A percentile compares a stretch with the other conserved stretches of the same genome.
Conservation (phyloP, 768 basidiomycete species). For the Amylocystis lapponica region DNA sequence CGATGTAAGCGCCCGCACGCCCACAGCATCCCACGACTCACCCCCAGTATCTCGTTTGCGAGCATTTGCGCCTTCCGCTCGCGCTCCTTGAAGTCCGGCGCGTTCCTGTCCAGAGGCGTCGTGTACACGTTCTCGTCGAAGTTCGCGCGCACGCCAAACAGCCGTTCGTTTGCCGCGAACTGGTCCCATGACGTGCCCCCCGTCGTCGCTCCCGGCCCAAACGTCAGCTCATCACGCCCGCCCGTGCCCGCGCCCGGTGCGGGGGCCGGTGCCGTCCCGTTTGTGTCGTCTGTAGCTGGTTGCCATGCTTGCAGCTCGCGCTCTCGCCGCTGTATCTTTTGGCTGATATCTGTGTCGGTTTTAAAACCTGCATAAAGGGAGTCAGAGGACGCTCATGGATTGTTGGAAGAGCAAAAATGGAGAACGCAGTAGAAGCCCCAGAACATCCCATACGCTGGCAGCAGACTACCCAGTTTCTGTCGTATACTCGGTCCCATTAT, state of each 20-base stretch:
- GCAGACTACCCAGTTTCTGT: not conserved
- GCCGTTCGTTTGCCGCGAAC: conserved; percentile 86
- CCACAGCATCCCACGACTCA: conserved; percentile 34
- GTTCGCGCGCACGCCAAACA: conserved; percentile 86
- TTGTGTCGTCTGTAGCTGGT: conserved; percentile 29
- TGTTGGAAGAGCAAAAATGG: not conserved
- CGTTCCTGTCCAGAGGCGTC: conserved; percentile 82
- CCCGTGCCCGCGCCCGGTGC: conserved; percentile 6
- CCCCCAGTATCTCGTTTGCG: conserved; percentile 87
- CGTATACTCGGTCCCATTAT: not conserved
- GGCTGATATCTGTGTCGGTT: conserved; percentile 75
- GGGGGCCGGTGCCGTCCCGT: conserved; percentile 21
- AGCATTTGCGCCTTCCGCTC: conserved; percentile 84
- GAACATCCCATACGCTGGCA: not conserved
- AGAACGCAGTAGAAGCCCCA: not conserved
- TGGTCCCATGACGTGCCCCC: conserved; percentile 72
- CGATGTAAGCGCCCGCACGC: not conserved
- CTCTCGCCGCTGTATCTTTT: conserved; percentile 50
- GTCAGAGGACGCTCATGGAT: not conserved
- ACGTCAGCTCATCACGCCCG: conserved; percentile 62
- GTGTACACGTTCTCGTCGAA: conserved; percentile 96
- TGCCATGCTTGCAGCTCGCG: conserved; percentile 83
- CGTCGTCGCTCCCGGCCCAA: conserved; percentile 45
- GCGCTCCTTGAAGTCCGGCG: conserved; percentile 81
- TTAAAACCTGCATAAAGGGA: conserved; percentile 56